Evolutionary conservation across 257 asterid genomes (phyloP).

Genomic region (Przewalskia tangutica): DNA sequence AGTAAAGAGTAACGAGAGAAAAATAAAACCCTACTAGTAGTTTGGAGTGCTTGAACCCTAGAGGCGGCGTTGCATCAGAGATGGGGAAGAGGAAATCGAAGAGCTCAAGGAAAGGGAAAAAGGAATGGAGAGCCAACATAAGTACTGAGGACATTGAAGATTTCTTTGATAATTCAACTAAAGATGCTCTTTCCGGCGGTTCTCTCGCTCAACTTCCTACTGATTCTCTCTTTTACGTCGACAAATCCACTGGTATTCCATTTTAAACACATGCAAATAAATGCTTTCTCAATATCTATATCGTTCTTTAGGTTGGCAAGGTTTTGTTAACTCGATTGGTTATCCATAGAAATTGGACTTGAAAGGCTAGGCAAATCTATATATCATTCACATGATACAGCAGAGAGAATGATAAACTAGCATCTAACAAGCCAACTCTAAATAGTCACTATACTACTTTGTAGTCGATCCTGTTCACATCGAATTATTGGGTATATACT

Average conservation of each 20-base stretch:
- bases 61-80: neutral
- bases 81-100: slow-evolving; percentile 89
- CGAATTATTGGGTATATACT: neutral
- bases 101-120: slow-evolving; percentile 87
- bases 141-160: slow-evolving; percentile 84
- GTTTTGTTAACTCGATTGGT: slow-evolving; percentile 27
- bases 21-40: no score
- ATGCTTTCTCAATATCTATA: slow-evolving; percentile 61
- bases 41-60: no score
- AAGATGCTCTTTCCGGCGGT: slow-evolving; percentile 93
- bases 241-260: slow-evolving; percentile 83
- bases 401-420: neutral
- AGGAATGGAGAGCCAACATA: slow-evolving; percentile 95
- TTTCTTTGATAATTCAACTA: slow-evolving; percentile 70
- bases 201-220: slow-evolving; percentile 66
- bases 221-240: slow-evolving; percentile 65
- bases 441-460: no score
- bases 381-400: neutral
- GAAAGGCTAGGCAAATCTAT: neutral
- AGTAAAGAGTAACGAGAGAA: no score
- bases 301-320: slow-evolving; percentile 31
- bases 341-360: slow-evolving; percentile 31
- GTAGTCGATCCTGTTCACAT: neutral
- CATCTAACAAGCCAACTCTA: no score
- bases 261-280: no score